These are phyloP conservation scores for Aspergillus sclerotioniger DNA, from an alignment of 495 filamentous ascomycete species.

Conservation along the genomic window DNA sequence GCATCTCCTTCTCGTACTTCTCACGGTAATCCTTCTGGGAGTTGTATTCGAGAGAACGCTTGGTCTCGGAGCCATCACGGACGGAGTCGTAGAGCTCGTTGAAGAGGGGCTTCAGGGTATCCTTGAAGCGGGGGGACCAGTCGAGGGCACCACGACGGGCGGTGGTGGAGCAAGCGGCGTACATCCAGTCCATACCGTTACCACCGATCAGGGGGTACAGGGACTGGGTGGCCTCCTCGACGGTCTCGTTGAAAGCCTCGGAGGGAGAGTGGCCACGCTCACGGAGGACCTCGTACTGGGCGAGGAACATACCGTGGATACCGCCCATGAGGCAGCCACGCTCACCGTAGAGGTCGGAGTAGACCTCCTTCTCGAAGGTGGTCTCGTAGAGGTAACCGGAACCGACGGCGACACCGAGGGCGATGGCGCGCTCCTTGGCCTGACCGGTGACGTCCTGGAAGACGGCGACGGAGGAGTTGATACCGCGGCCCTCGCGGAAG, in stretches of 20 bases:
- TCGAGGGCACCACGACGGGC: slow-evolving; percentile 98
- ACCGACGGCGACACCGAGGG: slow-evolving; percentile 93
- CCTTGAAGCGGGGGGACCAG: slow-evolving; percentile 94
- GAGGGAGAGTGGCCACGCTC: slow-evolving; percentile 95
- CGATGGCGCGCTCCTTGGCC: slow-evolving; percentile 96
- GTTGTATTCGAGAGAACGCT: slow-evolving; percentile 93
- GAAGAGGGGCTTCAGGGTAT: slow-evolving; percentile 96
- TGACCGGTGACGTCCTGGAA: slow-evolving; percentile 98
- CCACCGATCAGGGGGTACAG: slow-evolving; percentile 94
- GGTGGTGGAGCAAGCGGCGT: slow-evolving; percentile 97
- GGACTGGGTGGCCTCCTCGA: slow-evolving; percentile 97
- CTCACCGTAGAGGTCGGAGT: slow-evolving; percentile 99
- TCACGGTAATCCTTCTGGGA: slow-evolving; percentile 89
- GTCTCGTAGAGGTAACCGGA: slow-evolving; percentile 99
- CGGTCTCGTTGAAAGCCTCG: slow-evolving; percentile 99
- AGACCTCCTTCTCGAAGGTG: slow-evolving; percentile 99
- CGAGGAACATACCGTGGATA: slow-evolving; percentile 99
- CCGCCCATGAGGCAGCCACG: slow-evolving; percentile 99
- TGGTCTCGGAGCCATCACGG: slow-evolving; percentile 83
- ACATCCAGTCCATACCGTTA: slow-evolving; percentile 99
- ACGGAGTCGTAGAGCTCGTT: slow-evolving; percentile 93
- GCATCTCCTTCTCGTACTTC: slow-evolving; percentile 93
- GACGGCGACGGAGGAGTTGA: slow-evolving; percentile 99
- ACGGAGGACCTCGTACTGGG: slow-evolving; percentile 99
- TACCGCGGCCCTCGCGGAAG: slow-evolving; percentile 96